Percentiles rank a stretch among this genome's conserved stretches.
These are phyloP conservation scores for Narthecium ossifragum DNA, from an alignment of 106 monocot species.

Conservation along the genomic window DNA sequence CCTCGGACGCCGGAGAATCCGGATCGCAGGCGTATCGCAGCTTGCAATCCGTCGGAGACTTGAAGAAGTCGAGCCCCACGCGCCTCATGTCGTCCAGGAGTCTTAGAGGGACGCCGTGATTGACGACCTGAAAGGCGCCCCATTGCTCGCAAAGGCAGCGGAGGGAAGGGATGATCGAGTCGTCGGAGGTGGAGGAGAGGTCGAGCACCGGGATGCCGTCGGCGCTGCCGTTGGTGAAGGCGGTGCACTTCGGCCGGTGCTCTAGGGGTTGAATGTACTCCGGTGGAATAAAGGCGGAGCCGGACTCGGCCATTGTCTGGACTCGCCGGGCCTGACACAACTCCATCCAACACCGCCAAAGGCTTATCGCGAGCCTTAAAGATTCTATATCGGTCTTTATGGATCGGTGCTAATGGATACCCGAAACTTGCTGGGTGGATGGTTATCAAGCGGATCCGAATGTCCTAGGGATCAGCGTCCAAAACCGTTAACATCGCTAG, in stretches of 20 bases:
- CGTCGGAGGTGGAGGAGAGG: conserved; percentile 14
- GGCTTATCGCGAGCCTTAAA: no score
- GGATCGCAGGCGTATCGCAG: conserved; percentile 54
- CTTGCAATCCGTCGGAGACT: conserved; percentile 35
- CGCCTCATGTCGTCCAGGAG: conserved; percentile 43
- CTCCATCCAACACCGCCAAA: no score
- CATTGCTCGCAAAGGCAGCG: conserved; percentile 43
- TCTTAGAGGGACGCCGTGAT: conserved; percentile 47
- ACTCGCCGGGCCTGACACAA: conserved; percentile 33
- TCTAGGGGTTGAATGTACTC: conserved; percentile 68
- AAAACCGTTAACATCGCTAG: no score
- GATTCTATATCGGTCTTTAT: no score
- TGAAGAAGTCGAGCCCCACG: conserved; percentile 56
- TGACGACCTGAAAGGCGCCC: conserved; percentile 85
- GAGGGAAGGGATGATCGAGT: conserved; percentile 17
- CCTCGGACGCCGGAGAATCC: conserved; percentile 52
- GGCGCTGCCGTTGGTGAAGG: background rate
- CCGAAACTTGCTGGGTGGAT: no score
- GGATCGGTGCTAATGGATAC: no score
- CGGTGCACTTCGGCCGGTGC: conserved; percentile 31
- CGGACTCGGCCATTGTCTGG: conserved; percentile 53
- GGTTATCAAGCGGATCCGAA: no score
- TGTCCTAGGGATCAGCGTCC: no score
- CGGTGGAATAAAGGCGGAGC: conserved; percentile 40
- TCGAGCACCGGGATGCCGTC: conserved; percentile 46